A percentile compares a stretch with the other conserved stretches of the same genome.
Evolutionary conservation across 225 moss, liverwort and hornwort species (phyloP).

Genomic region (Neckera pumila): DNA sequence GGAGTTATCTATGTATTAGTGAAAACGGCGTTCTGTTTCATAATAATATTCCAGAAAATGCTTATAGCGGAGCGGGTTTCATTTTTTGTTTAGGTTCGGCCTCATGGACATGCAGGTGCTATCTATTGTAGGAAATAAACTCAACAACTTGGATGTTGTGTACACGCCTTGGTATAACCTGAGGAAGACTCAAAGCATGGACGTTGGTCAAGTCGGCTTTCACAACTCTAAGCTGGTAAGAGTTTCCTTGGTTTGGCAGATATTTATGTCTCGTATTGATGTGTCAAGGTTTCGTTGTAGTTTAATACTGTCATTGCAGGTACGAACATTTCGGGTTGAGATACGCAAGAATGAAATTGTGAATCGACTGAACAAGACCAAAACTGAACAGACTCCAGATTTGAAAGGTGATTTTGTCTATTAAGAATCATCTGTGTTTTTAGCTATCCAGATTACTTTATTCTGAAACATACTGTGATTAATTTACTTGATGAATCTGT

Average conservation of each 20-base stretch:
- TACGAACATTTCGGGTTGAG: conserved; percentile 80
- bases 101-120: conserved; percentile 5
- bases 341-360: conserved; percentile 93
- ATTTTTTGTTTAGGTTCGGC: not conserved
- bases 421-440: not conserved
- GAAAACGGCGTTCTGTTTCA: not conserved
- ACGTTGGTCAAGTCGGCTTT: conserved; percentile 98
- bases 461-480: not conserved
- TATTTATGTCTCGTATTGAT: not conserved
- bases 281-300: not conserved
- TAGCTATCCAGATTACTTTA: not conserved
- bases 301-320: conserved; percentile 32
- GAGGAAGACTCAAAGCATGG: conserved; percentile 91
- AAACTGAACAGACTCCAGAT: conserved; percentile 85
- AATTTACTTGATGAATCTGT: not conserved
- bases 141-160: conserved; percentile 93
- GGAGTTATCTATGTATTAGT: not conserved
- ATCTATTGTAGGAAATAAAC: conserved; percentile 68
- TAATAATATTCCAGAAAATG: not conserved
- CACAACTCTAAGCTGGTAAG: conserved; percentile 96
- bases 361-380: conserved; percentile 94
- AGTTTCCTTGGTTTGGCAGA: not conserved
- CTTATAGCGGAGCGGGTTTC: not conserved
- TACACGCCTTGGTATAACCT: conserved; percentile 96
- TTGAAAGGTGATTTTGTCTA: conserved; percentile 49